A percentile compares a stretch with the other conserved stretches of the same genome.
phyloP scores from a whole-genome alignment of 2,329 filamentous ascomycete species.

The Diaporthe citri region DNA sequence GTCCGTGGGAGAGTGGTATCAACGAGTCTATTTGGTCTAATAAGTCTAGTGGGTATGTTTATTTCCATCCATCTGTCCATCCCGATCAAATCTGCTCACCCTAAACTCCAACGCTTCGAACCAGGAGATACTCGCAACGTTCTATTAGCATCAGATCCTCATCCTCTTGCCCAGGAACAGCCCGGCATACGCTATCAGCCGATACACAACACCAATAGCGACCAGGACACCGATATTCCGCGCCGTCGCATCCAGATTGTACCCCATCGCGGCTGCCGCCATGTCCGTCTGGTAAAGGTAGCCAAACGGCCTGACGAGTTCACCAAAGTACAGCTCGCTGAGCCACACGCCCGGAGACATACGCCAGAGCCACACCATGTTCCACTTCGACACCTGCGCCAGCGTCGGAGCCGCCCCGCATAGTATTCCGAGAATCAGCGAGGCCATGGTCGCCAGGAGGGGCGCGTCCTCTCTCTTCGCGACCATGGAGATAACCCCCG shows the following conservation, averaged over 20 bases:
- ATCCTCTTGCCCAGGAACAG: slow-evolving; percentile 51
- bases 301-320: slow-evolving; percentile 61
- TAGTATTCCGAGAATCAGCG: slow-evolving; percentile 66
- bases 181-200: slow-evolving; percentile 59
- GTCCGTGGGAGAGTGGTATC: background rate
- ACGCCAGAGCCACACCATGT: slow-evolving; percentile 68
- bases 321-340: slow-evolving; percentile 67
- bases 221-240: slow-evolving; percentile 60
- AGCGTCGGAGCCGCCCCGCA: slow-evolving; percentile 66
- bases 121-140: too few relatives aligned
- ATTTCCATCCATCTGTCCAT: background rate
- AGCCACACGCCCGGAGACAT: slow-evolving; percentile 67
- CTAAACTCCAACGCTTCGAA: slow-evolving; percentile 2
- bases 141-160: slow-evolving; percentile 48
- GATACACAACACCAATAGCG: slow-evolving; percentile 58
- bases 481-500: slow-evolving; percentile 65
- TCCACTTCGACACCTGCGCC: slow-evolving; percentile 61
- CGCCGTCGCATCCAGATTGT: slow-evolving; percentile 57
- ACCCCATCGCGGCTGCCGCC: slow-evolving; percentile 59
- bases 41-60: background rate
- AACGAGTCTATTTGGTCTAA: background rate
- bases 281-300: slow-evolving; percentile 65
- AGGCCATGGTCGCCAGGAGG: slow-evolving; percentile 66
- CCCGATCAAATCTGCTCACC: background rate
- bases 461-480: slow-evolving; percentile 68